Conservation (phyloP, 345 rosid species). For the Populus davidiana region DNA sequence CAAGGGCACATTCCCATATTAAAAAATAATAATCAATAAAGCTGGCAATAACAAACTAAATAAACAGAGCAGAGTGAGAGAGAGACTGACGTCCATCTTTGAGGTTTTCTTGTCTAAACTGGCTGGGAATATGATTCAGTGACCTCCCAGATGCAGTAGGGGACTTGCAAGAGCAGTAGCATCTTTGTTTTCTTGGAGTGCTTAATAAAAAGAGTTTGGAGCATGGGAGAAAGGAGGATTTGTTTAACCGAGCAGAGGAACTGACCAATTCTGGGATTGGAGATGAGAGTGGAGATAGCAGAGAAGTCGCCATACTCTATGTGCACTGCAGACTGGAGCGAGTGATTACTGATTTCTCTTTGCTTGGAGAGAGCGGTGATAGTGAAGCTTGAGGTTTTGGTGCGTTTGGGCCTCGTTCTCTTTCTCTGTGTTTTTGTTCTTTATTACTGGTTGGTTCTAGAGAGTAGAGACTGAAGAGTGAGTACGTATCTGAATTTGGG, state of each 20-base stretch:
- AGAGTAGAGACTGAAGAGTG: too few species aligned
- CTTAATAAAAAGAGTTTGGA: conserved; percentile 28
- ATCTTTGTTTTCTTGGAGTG: conserved; percentile 19
- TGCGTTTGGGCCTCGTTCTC: background rate
- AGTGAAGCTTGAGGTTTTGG: conserved; percentile 8
- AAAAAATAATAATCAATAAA: background rate
- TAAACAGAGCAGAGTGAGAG: background rate
- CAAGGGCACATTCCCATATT: background rate
- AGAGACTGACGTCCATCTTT: conserved; percentile 64
- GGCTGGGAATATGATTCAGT: conserved; percentile 68
- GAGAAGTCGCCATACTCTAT: conserved; percentile 51
- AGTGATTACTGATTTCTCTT: background rate
- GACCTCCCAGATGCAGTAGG: conserved; percentile 43
- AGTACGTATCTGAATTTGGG: too few species aligned
- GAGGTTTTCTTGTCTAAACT: conserved; percentile 71
- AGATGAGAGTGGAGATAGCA: conserved; percentile 46
- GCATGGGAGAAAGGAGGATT: conserved; percentile 46
- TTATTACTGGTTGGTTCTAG: too few species aligned
- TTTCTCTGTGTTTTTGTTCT: too few species aligned
- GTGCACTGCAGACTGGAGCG: background rate
- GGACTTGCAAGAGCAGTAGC: conserved; percentile 18
- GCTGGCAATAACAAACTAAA: background rate
- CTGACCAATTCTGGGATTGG: conserved; percentile 29
- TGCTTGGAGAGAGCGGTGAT: background rate
- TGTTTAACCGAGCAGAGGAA: conserved; percentile 25